Evolutionary conservation across 768 basidiomycete species (phyloP), one percentile per base, ranked within the genome.

Genomic region (Amanita molliuscula): DNA sequence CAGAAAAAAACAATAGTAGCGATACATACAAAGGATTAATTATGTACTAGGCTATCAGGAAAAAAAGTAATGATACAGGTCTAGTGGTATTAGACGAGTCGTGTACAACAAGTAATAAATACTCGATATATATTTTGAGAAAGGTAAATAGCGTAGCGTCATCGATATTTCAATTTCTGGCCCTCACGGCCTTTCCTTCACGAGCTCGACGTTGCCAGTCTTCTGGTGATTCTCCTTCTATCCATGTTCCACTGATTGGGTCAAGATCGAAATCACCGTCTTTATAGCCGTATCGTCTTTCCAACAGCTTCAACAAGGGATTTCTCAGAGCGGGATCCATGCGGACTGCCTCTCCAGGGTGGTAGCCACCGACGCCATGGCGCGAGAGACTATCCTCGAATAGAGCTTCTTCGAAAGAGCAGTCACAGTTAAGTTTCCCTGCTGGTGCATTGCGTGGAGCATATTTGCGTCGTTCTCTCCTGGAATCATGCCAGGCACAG

Each of bases 301-400:
- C 71, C 28, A 92, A 68, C 28, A 92, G 68, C 64, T 72, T 77
- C 53, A 91, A 72, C 40, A 91, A 74, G 25, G 88, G 85, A 54
- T 90, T 90, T 35, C 88, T 78, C 52, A 92, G 68, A 31, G 84
- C 87, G 8, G 88, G 88, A 59, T 92, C 88, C 88, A 92, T 91
- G 59, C 88, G 82, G 44, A 91, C 88, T 50, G 65, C 81, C 62
- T 90, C 89, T 47, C 88, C 89, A 0, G 88, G 89, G 53, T 78
- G 78, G 58, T 90, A 91, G 61, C 82, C 82, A 21, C 88, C 88
- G 13, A 92, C 86, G 4, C 72, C 74, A 53, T 91, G 87, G 18
- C 87, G 79, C 9, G 88, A 62, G 6, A 92, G 73, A 58, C 82
- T 84, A 66, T 90, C 88, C 59, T 91, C 88, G 59, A 92, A 92